A percentile compares a stretch with the other conserved stretches of the same genome.
phyloP scores from a whole-genome alignment of 2,329 filamentous ascomycete species.

The Hymenoscyphus linearis region DNA sequence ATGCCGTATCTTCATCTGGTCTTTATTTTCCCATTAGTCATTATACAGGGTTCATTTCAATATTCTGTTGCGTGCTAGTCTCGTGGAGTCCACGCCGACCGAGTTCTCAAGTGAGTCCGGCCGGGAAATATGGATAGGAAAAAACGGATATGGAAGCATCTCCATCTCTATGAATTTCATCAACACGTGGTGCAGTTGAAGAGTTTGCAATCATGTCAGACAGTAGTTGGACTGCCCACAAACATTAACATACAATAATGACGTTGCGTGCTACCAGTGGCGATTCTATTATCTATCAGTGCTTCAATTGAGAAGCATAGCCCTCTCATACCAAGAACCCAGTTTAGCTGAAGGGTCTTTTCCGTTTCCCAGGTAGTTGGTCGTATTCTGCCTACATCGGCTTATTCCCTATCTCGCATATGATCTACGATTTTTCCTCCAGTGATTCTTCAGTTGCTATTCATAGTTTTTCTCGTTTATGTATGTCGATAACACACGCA shows the following conservation, averaged over 20 bases:
- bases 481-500: neutral
- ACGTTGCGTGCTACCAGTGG: neutral
- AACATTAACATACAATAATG: neutral
- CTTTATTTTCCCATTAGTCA: neutral
- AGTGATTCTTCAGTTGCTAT: slow-evolving; percentile 1
- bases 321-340: neutral
- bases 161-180: neutral
- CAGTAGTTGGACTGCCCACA: neutral
- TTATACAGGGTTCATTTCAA: neutral
- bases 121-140: neutral
- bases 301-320: neutral
- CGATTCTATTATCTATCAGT: neutral
- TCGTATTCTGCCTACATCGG: neutral
- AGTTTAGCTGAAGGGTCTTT: neutral
- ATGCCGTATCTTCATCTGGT: neutral
- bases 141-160: neutral
- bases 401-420: neutral
- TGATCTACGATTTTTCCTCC: neutral
- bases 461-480: slow-evolving; percentile 1
- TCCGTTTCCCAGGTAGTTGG: neutral
- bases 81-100: neutral
- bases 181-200: neutral
- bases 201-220: neutral
- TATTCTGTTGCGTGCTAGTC: neutral
- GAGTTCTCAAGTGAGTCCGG: neutral